Base-by-base conservation (phyloP, 2,329 filamentous ascomycete species). In the Annulohypoxylon truncatum region DNA sequence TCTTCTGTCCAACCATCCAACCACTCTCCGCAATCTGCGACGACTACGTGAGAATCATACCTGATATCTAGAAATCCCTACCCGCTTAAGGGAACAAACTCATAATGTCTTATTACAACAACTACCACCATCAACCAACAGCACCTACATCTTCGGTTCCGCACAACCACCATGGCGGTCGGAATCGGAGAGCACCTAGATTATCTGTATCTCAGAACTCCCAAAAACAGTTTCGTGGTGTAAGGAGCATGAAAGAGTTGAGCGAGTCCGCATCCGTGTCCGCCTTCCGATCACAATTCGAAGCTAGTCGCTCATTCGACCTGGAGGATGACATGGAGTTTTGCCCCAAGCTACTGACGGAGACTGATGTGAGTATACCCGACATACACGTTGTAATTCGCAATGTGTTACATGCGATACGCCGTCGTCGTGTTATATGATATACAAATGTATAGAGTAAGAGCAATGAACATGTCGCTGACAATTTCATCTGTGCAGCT, bases 271-370 rank as follows among this genome's bases (percentile, higher is more conserved):
- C 89, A 18, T 87, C 90, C 53, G 84, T 96, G 65, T 86, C 87
- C 66, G 89, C 90, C 68, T 97, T 97, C 83, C 92, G 95, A 73
- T 89, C 89, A 72, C 90, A 94, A 77, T 97, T 97, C 73, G 94
- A 98, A 82, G 92, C 93, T 70, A 93, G 92, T 64, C 89, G 94
- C 64, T 97, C 94, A 8, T 98, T 98, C 76, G 95, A 98, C 74
- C 86, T 98, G 68, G 95, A 97, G 76, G 95, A 98, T 78, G 95
- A 98, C 79, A 87, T 97, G 82, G 91, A 97, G 80, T 98, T 98
- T 81, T 97, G 94, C 82, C 95, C 95, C 69, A 90, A 91, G 78
- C 87, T 98, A 73, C 84, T 98, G 83, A 97, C 94, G 33, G 94
- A 97, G 82, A 94, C 88, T 81, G 94, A 97, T 89, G 94, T 97